phyloP scores from a whole-genome alignment of 306 rosid genomes.

The Calophaca sinica region DNA sequence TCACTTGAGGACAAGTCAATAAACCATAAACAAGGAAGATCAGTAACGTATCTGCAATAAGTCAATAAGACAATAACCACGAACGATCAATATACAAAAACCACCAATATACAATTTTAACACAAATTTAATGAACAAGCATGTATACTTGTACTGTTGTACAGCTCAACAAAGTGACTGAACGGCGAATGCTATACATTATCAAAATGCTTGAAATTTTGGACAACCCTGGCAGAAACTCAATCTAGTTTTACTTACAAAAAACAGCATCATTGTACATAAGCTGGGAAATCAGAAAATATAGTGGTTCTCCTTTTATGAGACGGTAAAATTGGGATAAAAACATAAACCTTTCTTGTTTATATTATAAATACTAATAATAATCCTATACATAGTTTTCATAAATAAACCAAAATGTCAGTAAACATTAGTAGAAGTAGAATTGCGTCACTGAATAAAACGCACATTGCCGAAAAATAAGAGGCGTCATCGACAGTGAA shows the following conservation, averaged over 20 bases:
- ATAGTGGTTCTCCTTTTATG: neutral
- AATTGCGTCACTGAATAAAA: constrained; percentile 33
- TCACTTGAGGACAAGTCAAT: constrained; percentile 42
- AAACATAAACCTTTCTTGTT: neutral
- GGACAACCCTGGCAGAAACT: constrained; percentile 10
- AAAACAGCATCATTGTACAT: neutral
- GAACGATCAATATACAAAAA: neutral
- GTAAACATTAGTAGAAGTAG: constrained; percentile 18
- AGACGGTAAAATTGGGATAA: neutral
- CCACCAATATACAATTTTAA: constrained; percentile 31
- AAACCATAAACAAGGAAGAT: constrained; percentile 51
- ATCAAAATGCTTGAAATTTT: constrained; percentile 24
- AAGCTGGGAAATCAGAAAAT: constrained; percentile 20
- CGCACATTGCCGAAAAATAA: constrained; percentile 38
- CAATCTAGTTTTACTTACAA: constrained; percentile 17
- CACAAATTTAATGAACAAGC: constrained; percentile 27
- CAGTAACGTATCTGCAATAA: constrained; percentile 33
- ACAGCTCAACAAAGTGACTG: constrained; percentile 25
- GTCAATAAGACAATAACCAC: constrained; percentile 37
- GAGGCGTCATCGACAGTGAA: constrained; percentile 20
- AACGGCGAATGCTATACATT: constrained; percentile 9
- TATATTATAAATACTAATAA: neutral
- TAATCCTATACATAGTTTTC: neutral
- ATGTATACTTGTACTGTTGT: neutral
- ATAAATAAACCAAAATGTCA: neutral